Conservation (phyloP, 1,284 basidiomycete species). For the Coriolopsis trogii region DNA sequence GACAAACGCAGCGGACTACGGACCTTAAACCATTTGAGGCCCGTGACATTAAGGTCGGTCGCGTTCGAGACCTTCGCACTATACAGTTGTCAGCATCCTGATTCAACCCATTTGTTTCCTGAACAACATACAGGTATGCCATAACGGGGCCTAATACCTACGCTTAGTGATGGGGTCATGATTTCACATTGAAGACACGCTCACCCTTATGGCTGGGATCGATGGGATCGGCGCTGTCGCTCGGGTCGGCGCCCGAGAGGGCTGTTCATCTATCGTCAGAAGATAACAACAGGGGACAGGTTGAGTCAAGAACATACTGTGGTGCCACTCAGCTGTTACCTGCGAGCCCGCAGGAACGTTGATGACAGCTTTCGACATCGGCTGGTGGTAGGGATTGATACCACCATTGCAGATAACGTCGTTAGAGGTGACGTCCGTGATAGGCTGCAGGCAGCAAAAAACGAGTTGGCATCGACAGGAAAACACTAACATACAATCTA, state of each 20-base stretch:
- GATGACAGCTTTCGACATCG: slow-evolving; percentile 52
- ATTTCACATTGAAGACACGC: neutral
- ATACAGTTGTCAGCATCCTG: neutral
- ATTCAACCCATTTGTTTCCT: too few species aligned
- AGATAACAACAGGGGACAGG: too few species aligned
- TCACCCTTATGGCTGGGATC: slow-evolving; percentile 51
- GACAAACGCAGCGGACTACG: slow-evolving; percentile 1
- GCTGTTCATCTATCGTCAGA: slow-evolving; percentile 22
- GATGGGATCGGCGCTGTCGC: slow-evolving; percentile 52
- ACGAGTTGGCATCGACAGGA: neutral
- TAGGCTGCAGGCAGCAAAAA: slow-evolving; percentile 40
- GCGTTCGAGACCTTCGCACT: slow-evolving; percentile 51
- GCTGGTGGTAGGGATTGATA: slow-evolving; percentile 60
- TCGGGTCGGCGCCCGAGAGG: slow-evolving; percentile 45
- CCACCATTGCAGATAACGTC: slow-evolving; percentile 63
- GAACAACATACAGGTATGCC: slow-evolving; percentile 49
- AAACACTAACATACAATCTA: neutral
- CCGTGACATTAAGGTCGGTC: slow-evolving; percentile 48
- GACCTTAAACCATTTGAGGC: slow-evolving; percentile 60
- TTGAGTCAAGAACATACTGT: too few species aligned
- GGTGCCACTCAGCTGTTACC: slow-evolving; percentile 58
- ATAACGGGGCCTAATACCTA: slow-evolving; percentile 57
- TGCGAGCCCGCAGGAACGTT: slow-evolving; percentile 51
- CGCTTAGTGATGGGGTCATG: too few species aligned
- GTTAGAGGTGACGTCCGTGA: slow-evolving; percentile 56